Evolutionary conservation across 495 filamentous ascomycete genomes (phyloP), one percentile per base, ranked within the genome.

Genomic region (Penicillium parvum): DNA sequence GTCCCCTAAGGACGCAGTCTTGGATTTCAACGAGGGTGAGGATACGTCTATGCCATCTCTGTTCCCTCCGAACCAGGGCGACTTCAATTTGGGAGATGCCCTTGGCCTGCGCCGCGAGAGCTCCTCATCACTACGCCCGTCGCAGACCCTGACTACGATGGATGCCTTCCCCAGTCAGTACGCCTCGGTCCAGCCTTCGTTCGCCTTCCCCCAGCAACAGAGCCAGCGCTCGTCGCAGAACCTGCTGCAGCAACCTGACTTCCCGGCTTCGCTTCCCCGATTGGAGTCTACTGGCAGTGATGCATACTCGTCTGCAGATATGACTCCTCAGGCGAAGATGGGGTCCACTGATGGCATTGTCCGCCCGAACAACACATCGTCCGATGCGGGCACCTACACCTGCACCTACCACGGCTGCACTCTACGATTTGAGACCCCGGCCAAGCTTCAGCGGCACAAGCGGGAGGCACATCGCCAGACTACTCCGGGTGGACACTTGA

Each of bases 391-490:
- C 9, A 94, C 88, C 1, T 98, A 96, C 73, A 90, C 88, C 14
- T 98, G 94, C 64, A 94, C 88, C 10, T 94, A 96, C 53, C 88
- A 90, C 61, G 87, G 88, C 34, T 98, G 92, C 60, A 82, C 83
- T 0, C 75, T 79, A 41, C 87, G 92, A 41, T 98, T 98, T 58
- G 86, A 94, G 43, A 85, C 86, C 5, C 85, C 88, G 8, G 75
- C 79, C 17, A 83, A 89, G 59, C 78, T 98, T 17, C 88, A 96
- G 61, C 91, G 90, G 65, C 92, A 98, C 73, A 96, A 95, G 71
- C 84, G 89, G 15, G 94, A 98, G 59, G 86, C 80, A 2, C 92
- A 98, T 61, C 82, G 94, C 22, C 83, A 86, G 50, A 64, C 73
- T 1, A 66, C 67, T 4, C 67, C 74, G 36, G 66, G 66, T 12